Base-by-base conservation (phyloP, 2,329 filamentous ascomycete species). In the Paramyrothecium roridum region DNA sequence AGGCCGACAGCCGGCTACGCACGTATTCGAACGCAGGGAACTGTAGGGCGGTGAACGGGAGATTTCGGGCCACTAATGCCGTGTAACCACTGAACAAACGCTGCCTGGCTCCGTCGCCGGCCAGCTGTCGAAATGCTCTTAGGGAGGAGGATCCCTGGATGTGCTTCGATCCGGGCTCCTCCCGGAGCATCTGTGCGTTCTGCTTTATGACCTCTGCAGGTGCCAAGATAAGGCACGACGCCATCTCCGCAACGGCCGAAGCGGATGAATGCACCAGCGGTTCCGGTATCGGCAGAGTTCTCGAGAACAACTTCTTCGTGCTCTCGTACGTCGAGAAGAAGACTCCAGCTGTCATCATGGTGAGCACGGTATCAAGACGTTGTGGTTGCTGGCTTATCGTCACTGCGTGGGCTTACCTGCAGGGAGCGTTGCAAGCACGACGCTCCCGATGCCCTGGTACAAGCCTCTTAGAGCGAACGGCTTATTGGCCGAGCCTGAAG, bases 271-370 rank as follows among this genome's bases (percentile, higher is more conserved):
- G 88, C 54, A 92, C 81, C 11, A 91, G 61, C 0, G 91, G 85
- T 52, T 83, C 78, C 1, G 90, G 89, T 1, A 91, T 58, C 57
- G 76, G 75, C 3, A 82, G 76, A 40, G 78, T 68, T 20, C 70
- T 70, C 17, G 79, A 77, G 2, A 96, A 78, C 3, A 83, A 70
- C 3, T 76, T 73, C 71, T 96, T 96, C 20, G 86, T 79, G 48
- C 80, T 85, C 73, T 96, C 92, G 70, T 96, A 96, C 1, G 90
- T 93, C 2, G 89, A 92, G 73, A 96, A 96, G 77, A 96, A 96
- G 12, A 91, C 80, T 57, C 91, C 91, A 52, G 91, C 89, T 89
- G 61, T 51, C 20, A 20, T 10, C 20, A 20, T 8, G 37, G 37
- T 43, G 13, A 43, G 37, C n/a, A 13, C 13, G 47, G 3, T 8